These are phyloP conservation scores for Lasiodiplodia sp. DNA, from an alignment of 2,329 filamentous ascomycete genomes.

Conservation along the genomic window DNA sequence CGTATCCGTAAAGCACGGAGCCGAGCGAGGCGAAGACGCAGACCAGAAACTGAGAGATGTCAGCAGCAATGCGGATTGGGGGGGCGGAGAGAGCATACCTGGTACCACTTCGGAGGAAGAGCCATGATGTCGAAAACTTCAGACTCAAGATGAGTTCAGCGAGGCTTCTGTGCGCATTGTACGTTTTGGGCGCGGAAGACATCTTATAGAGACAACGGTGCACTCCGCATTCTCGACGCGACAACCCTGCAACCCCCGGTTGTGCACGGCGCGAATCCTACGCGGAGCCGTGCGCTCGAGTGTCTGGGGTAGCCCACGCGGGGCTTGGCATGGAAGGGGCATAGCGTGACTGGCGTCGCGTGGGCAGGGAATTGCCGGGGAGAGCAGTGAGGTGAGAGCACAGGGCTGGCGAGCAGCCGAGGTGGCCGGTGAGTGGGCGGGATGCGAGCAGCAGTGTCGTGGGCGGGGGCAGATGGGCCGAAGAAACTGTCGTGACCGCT, in stretches of 20 bases:
- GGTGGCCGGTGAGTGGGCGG: not conserved
- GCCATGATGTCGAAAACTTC: conserved; percentile 49
- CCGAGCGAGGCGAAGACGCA: conserved; percentile 66
- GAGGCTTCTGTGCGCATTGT: conserved; percentile 4
- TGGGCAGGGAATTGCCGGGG: conserved; percentile 1
- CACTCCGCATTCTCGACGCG: conserved; percentile 17
- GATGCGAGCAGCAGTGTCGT: conserved; percentile 5
- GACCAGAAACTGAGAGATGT: conserved; percentile 60
- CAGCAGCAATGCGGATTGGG: not conserved
- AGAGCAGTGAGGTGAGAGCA: conserved; percentile 9
- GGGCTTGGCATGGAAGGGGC: conserved; percentile 22
- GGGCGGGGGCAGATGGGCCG: conserved; percentile 19
- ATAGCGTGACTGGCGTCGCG: conserved; percentile 18
- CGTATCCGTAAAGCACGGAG: conserved; percentile 65
- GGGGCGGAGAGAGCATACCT: conserved; percentile 44
- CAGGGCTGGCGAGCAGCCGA: not conserved
- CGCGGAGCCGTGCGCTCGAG: conserved; percentile 21
- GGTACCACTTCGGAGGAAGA: conserved; percentile 65
- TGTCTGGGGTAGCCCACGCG: conserved; percentile 19
- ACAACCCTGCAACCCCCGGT: conserved; percentile 19
- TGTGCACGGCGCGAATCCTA: conserved; percentile 25
- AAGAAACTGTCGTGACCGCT: not conserved
- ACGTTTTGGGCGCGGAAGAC: conserved; percentile 1
- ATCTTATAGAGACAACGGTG: conserved; percentile 19
- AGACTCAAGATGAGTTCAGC: not conserved